A percentile compares a stretch with the other conserved stretches of the same genome.
Conservation (phyloP, 345 rosid species). For the Citrus medica region DNA sequence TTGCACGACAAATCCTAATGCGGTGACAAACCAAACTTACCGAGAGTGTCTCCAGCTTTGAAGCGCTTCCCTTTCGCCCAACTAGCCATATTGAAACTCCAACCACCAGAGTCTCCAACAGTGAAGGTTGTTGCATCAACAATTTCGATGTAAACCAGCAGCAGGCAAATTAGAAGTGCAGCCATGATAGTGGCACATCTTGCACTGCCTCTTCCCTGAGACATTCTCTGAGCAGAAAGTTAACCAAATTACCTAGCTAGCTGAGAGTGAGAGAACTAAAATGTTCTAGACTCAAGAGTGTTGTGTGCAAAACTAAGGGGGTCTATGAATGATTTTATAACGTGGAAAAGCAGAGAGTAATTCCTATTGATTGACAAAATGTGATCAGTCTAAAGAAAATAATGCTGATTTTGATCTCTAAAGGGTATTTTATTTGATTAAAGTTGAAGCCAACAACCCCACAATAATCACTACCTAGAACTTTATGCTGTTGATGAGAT, state of each 20-base stretch:
- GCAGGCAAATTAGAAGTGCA: constrained; percentile 14
- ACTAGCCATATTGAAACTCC: constrained; percentile 32
- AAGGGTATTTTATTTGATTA: neutral
- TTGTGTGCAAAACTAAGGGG: neutral
- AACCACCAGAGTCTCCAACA: constrained; percentile 46
- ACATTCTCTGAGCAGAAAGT: constrained; percentile 15
- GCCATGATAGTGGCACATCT: neutral
- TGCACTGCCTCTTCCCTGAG: constrained; percentile 52
- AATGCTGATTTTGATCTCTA: neutral
- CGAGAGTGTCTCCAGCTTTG: constrained; percentile 44
- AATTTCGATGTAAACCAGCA: constrained; percentile 12
- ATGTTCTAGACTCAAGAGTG: neutral
- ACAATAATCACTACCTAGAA: neutral
- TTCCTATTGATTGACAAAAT: neutral
- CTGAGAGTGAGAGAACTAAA: neutral
- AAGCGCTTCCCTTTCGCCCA: constrained; percentile 57
- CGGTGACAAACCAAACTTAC: constrained; percentile 19
- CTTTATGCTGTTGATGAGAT: neutral
- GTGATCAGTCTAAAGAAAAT: neutral
- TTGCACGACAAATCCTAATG: neutral
- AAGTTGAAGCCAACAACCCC: neutral
- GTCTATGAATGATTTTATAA: neutral
- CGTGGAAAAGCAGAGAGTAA: neutral
- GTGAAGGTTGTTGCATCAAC: constrained; percentile 32
- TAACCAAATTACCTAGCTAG: neutral